These are phyloP conservation scores for Hypoxylon sp. DNA, from an alignment of 2,329 filamentous ascomycete species.

Conservation along the genomic window DNA sequence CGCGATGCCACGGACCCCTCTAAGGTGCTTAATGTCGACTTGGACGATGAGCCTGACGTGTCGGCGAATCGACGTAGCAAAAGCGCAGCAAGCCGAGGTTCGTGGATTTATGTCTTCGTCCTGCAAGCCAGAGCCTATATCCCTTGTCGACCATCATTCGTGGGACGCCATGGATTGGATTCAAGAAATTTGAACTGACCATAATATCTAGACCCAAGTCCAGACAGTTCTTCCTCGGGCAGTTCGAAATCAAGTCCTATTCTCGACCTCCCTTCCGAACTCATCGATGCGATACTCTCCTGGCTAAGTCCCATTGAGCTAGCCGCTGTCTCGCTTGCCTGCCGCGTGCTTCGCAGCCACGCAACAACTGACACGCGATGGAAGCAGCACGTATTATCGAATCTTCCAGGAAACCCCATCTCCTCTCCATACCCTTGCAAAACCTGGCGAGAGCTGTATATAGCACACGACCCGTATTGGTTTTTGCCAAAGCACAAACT, in stretches of 20 bases:
- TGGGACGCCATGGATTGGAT: constrained; percentile 4
- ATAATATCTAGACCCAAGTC: constrained; percentile 22
- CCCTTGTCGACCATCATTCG: constrained; percentile 8
- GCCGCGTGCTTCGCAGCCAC: constrained; percentile 66
- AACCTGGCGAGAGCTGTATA: constrained; percentile 76
- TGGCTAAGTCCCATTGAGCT: constrained; percentile 73
- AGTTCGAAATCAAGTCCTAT: constrained; percentile 46
- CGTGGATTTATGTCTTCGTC: constrained; percentile 22
- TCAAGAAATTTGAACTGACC: constrained; percentile 19
- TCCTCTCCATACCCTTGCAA: constrained; percentile 64
- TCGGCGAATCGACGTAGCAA: constrained; percentile 16
- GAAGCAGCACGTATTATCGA: constrained; percentile 72
- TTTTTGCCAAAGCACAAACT: constrained; percentile 82
- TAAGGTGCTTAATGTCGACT: constrained; percentile 27
- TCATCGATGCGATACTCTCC: constrained; percentile 75
- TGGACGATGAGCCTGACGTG: constrained; percentile 29
- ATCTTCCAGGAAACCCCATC: constrained; percentile 67
- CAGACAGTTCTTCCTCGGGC: constrained; percentile 15
- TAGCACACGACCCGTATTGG: constrained; percentile 81
- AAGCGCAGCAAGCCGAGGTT: constrained; percentile 32
- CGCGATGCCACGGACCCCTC: constrained; percentile 15
- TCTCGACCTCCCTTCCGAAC: constrained; percentile 73
- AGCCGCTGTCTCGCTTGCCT: constrained; percentile 66
- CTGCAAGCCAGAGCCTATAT: constrained; percentile 8
- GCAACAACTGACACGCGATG: constrained; percentile 75